phyloP scores from a whole-genome alignment of 192 early-diverging fungal species.

The Mortierella hygrophila region DNA sequence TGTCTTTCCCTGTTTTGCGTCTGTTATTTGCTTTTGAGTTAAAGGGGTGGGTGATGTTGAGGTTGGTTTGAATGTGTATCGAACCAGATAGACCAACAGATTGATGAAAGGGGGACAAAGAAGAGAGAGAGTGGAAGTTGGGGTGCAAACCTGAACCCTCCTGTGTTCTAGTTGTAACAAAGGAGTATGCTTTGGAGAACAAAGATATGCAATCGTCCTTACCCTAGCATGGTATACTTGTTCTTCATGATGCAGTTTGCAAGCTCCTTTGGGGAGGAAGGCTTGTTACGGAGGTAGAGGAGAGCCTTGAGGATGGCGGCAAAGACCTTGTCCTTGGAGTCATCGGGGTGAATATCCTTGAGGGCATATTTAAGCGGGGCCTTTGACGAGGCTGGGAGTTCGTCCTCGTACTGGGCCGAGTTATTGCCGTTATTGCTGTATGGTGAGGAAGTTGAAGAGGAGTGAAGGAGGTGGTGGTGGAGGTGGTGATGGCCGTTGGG shows the following conservation, averaged over 20 bases:
- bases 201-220: constrained; percentile 42
- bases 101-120: background rate
- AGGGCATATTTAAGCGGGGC: constrained; percentile 54
- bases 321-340: constrained; percentile 88
- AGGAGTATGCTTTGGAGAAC: background rate
- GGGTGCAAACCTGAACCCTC: constrained; percentile 3
- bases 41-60: constrained; percentile 21
- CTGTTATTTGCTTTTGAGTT: background rate
- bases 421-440: background rate
- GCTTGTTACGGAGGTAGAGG: constrained; percentile 79
- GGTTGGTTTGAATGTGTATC: background rate
- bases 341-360: constrained; percentile 77
- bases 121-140: background rate
- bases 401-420: constrained; percentile 37
- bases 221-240: constrained; percentile 83
- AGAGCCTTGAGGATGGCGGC: constrained; percentile 89
- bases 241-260: constrained; percentile 83
- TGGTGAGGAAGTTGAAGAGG: background rate
- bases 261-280: constrained; percentile 86
- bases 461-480: constrained; percentile 12
- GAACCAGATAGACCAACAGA: background rate
- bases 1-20: background rate
- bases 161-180: background rate
- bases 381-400: constrained; percentile 37
- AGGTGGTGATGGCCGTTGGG: constrained; percentile 25